phyloP scores from a whole-genome alignment of 768 basidiomycete species.

The Calvatia gigantea region DNA sequence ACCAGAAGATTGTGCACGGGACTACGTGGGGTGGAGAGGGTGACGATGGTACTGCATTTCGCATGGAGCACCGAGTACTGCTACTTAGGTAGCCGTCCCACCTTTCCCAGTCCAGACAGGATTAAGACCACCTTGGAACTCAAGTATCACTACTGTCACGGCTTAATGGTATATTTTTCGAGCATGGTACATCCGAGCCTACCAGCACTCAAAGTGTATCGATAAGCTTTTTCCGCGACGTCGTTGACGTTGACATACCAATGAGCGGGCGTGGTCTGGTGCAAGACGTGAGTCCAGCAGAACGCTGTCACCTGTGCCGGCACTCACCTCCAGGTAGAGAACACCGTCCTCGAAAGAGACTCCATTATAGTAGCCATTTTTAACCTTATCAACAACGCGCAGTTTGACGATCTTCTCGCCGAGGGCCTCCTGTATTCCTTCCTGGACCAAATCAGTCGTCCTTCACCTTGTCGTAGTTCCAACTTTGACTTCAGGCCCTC shows the following conservation, averaged over 20 bases:
- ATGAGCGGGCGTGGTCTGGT: conserved; percentile 21
- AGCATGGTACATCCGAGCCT: too few relatives aligned
- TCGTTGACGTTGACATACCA: conserved; percentile 23
- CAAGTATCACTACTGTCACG: too few relatives aligned
- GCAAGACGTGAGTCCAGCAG: neutral
- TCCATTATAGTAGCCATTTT: conserved; percentile 25
- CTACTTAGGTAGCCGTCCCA: neutral
- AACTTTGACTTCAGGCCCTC: conserved; percentile 29
- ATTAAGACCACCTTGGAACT: too few relatives aligned
- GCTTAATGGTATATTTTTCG: too few relatives aligned
- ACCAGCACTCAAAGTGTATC: conserved; percentile 21
- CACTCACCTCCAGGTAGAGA: conserved; percentile 32
- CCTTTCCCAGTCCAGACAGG: neutral
- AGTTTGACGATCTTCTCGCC: conserved; percentile 33
- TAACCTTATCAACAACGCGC: conserved; percentile 32
- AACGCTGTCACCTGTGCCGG: neutral
- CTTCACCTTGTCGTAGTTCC: conserved; percentile 33
- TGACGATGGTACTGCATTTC: neutral
- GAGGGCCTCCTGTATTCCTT: conserved; percentile 33
- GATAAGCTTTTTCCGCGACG: conserved; percentile 21
- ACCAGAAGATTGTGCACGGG: conserved; percentile 52
- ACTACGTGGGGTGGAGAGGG: neutral
- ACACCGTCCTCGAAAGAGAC: conserved; percentile 32
- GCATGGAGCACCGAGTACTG: conserved; percentile 8
- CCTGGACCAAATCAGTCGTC: conserved; percentile 37